A percentile compares a stretch with the other conserved stretches of the same genome.
Conservation (phyloP, 805 yeast species). For the Saturnispora mendoncae region DNA sequence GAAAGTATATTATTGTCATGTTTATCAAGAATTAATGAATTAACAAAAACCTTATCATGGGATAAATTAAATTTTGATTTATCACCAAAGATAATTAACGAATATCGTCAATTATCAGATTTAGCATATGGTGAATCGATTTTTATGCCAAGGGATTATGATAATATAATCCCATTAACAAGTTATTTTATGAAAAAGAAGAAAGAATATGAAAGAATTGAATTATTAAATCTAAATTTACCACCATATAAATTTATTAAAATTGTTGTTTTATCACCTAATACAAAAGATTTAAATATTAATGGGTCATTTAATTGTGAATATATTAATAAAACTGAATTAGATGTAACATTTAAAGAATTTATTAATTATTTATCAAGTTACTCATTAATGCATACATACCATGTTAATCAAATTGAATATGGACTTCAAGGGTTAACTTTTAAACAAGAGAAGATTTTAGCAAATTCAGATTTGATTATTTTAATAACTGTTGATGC, state of each 20-base stretch:
- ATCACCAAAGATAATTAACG: slow-evolving; percentile 29
- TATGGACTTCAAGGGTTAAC: slow-evolving; percentile 51
- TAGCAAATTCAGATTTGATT: slow-evolving; percentile 43
- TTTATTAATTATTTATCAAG: slow-evolving; percentile 41
- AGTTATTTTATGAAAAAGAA: slow-evolving; percentile 28
- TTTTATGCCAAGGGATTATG: slow-evolving; percentile 46
- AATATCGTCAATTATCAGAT: slow-evolving; percentile 37
- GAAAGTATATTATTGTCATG: slow-evolving; percentile 34
- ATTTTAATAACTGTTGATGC: slow-evolving; percentile 48
- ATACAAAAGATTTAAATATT: slow-evolving; percentile 2
- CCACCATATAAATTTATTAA: slow-evolving; percentile 6
- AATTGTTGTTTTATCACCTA: slow-evolving; percentile 5
- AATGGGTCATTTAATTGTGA: not conserved
- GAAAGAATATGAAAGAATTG: slow-evolving; percentile 8
- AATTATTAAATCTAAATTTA: slow-evolving; percentile 1
- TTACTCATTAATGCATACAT: slow-evolving; percentile 25
- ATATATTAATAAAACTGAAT: slow-evolving; percentile 1
- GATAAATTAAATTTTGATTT: slow-evolving; percentile 25
- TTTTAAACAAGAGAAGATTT: slow-evolving; percentile 44
- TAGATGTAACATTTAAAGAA: slow-evolving; percentile 23
- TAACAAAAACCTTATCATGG: slow-evolving; percentile 41
- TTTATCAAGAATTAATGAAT: slow-evolving; percentile 33
- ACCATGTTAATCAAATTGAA: slow-evolving; percentile 47
- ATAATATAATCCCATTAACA: slow-evolving; percentile 40
- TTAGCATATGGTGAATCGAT: slow-evolving; percentile 43